Conservation (phyloP, 208 protist species). For the Leishmania tropica region DNA sequence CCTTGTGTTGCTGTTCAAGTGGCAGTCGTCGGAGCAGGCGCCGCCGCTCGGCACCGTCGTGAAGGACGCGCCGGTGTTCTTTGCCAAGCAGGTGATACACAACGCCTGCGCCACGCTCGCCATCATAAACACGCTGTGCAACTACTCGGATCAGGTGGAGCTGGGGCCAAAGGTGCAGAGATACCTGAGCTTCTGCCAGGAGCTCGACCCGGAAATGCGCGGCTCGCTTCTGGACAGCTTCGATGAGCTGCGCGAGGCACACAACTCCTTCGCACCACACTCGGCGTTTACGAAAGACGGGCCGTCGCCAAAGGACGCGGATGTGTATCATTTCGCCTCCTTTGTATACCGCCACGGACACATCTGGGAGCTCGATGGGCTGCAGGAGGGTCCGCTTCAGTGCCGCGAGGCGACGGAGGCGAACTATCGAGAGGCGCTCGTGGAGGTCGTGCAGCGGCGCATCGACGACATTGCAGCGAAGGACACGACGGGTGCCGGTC, state of each 20-base stretch:
- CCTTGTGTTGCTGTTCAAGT: conserved; percentile 98
- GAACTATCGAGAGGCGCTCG: conserved; percentile 66
- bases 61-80: conserved; percentile 87
- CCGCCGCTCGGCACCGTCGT: conserved; percentile 36
- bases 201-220: conserved; percentile 68
- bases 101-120: conserved; percentile 99
- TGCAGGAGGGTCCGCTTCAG: conserved; percentile 92
- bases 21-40: conserved; percentile 43
- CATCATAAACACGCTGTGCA: conserved; percentile 97
- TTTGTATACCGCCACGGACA: conserved; percentile 93
- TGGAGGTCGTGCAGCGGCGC: conserved; percentile 87
- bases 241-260: conserved; percentile 91
- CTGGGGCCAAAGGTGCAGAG: conserved; percentile 91
- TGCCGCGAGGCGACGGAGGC: conserved; percentile 67
- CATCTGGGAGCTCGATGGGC: conserved; percentile 98
- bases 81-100: conserved; percentile 95
- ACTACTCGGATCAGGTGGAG: conserved; percentile 84
- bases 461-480: conserved; percentile 71
- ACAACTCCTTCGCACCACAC: conserved; percentile 96
- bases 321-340: conserved; percentile 96
- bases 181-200: conserved; percentile 73
- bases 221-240: conserved; percentile 74
- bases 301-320: conserved; percentile 10
- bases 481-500: conserved; percentile 49
- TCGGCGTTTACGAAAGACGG: conserved; percentile 54